Percentiles rank a stretch among this genome's conserved stretches.
phyloP scores from a whole-genome alignment of 2,329 filamentous ascomycete genomes.

The Mariannaea sp. region DNA sequence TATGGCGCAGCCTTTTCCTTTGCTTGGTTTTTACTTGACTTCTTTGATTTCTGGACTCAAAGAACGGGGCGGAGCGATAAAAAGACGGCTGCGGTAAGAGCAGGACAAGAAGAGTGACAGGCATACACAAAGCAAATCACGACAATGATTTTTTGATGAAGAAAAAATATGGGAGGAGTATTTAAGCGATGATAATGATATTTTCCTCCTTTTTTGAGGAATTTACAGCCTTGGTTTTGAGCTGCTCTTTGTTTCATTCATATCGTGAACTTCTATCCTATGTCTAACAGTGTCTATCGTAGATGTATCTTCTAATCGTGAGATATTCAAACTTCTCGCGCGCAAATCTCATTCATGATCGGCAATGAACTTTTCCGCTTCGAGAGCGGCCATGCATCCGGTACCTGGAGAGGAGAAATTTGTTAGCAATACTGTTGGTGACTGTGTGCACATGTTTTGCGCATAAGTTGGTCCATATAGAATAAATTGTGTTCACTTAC shows the following conservation, averaged over 20 bases:
- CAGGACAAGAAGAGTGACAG: background rate
- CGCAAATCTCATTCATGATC: slow-evolving; percentile 63
- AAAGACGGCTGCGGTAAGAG: too few relatives aligned
- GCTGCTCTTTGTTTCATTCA: slow-evolving; percentile 12
- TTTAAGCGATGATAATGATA: slow-evolving; percentile 13
- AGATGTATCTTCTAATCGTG: slow-evolving; percentile 25
- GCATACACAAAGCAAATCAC: background rate
- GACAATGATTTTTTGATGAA: slow-evolving; percentile 1
- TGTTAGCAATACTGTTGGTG: background rate
- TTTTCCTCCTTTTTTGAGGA: slow-evolving; percentile 1
- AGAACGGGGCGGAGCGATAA: too few relatives aligned
- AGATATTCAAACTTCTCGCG: slow-evolving; percentile 21
- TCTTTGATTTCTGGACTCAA: too few relatives aligned
- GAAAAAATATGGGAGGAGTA: slow-evolving; percentile 9
- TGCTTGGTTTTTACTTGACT: too few relatives aligned
- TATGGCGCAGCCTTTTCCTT: too few relatives aligned
- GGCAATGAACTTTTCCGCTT: slow-evolving; percentile 90
- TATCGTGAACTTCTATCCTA: slow-evolving; percentile 21
- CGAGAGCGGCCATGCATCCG: slow-evolving; percentile 92
- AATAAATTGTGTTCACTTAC: slow-evolving; percentile 66
- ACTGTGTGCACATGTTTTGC: too few relatives aligned
- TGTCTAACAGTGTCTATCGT: slow-evolving; percentile 31
- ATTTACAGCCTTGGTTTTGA: slow-evolving; percentile 20
- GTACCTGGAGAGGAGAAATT: slow-evolving; percentile 62
- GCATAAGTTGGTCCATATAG: too few relatives aligned